These are phyloP conservation scores for Phaeoacremonium minimum DNA, from an alignment of 2,329 filamentous ascomycete species.

Conservation along the genomic window DNA sequence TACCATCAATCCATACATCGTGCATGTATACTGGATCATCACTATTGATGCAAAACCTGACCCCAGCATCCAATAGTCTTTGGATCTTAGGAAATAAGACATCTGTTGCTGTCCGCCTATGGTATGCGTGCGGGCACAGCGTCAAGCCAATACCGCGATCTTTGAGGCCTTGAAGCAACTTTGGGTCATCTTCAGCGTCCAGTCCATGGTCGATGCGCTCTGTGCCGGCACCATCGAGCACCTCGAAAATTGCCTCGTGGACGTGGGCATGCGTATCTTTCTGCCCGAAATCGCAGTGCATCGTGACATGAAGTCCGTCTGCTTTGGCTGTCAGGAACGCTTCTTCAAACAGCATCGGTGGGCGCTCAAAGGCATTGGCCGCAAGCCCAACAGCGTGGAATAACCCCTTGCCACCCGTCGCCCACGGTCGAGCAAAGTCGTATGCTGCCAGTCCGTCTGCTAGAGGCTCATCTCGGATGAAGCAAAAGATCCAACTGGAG, in stretches of 20 bases:
- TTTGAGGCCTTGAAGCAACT: constrained; percentile 25
- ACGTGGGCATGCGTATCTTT: constrained; percentile 40
- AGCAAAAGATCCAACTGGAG: constrained; percentile 35
- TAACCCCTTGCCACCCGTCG: constrained; percentile 25
- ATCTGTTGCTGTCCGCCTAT: constrained; percentile 34
- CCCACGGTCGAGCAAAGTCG: constrained; percentile 31
- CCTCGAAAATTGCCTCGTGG: constrained; percentile 24
- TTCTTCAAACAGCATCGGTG: constrained; percentile 37
- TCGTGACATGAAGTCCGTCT: constrained; percentile 39
- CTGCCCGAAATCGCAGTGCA: constrained; percentile 47
- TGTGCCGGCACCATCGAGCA: constrained; percentile 22
- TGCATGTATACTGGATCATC: constrained; percentile 47
- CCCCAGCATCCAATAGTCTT: constrained; percentile 33
- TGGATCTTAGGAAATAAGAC: constrained; percentile 38
- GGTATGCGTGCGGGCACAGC: constrained; percentile 34
- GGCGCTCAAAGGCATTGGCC: constrained; percentile 39
- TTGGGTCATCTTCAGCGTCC: constrained; percentile 26
- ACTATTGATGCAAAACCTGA: constrained; percentile 42
- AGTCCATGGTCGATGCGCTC: constrained; percentile 38
- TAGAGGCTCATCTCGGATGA: constrained; percentile 32
- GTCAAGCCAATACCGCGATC: constrained; percentile 29
- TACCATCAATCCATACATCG: constrained; percentile 43
- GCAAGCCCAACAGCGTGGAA: constrained; percentile 42
- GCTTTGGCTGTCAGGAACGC: constrained; percentile 27
- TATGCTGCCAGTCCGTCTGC: constrained; percentile 33